Conservation (phyloP, 768 basidiomycete genomes). For the Favolaschia claudopus region DNA sequence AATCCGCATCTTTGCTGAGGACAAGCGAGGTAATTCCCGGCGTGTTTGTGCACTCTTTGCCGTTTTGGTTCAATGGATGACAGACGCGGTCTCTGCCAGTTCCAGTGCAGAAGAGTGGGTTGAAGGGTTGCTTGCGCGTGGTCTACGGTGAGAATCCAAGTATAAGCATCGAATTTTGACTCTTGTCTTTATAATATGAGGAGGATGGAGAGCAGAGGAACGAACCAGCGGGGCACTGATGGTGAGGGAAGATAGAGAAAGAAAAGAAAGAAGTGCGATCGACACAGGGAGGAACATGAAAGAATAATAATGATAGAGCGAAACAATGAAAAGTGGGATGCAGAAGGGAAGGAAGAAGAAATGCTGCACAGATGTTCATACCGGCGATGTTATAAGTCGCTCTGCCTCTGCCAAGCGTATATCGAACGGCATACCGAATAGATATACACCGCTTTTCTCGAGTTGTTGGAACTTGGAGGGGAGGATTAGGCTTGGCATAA, state of each 20-base stretch:
- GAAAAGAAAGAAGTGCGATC: conserved; percentile 1
- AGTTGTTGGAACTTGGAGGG: too few species aligned
- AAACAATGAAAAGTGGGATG: too few species aligned
- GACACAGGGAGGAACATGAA: neutral
- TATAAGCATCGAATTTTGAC: neutral
- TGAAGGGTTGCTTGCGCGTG: neutral
- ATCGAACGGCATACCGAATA: too few species aligned
- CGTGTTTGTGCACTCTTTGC: neutral
- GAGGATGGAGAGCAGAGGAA: too few species aligned
- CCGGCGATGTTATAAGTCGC: too few species aligned
- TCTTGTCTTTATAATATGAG: too few species aligned
- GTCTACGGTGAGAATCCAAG: neutral
- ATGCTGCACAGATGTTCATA: too few species aligned
- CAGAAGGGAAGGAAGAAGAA: too few species aligned
- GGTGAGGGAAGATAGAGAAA: neutral
- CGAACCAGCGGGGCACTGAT: conserved; percentile 1
- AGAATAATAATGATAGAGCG: too few species aligned
- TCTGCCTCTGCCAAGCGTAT: too few species aligned
- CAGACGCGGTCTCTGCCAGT: neutral
- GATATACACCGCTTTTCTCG: too few species aligned
- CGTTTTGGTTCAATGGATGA: neutral
- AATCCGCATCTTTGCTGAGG: neutral
- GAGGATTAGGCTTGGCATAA: too few species aligned
- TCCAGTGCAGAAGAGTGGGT: neutral
- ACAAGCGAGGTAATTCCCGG: neutral